Conservation (phyloP, 1,284 basidiomycete genomes). For the Pholiota adiposa region DNA sequence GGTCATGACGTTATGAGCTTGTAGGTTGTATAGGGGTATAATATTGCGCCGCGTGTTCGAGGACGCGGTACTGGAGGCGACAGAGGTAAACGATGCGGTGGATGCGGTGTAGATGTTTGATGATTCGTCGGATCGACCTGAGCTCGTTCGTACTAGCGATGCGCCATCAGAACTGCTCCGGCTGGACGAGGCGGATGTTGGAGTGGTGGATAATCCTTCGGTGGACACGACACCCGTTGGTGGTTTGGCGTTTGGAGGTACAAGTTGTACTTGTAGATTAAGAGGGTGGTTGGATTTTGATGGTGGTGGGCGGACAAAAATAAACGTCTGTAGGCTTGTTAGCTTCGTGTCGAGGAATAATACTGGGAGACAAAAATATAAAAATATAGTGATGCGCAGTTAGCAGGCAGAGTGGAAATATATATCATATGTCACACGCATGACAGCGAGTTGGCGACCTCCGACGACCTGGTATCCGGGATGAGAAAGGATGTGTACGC, state of each 20-base stretch:
- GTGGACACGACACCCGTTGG: constrained; percentile 37
- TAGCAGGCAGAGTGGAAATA: constrained; percentile 11
- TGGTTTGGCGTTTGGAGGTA: constrained; percentile 66
- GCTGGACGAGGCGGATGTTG: constrained; percentile 34
- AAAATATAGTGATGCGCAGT: constrained; percentile 7
- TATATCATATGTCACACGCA: background rate
- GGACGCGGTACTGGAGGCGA: constrained; percentile 52
- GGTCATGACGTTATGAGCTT: constrained; percentile 91
- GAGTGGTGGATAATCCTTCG: constrained; percentile 23
- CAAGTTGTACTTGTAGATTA: constrained; percentile 93
- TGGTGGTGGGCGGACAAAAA: constrained; percentile 85
- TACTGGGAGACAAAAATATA: constrained; percentile 9
- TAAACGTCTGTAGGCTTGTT: constrained; percentile 67
- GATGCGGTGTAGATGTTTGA: constrained; percentile 40
- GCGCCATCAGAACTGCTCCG: constrained; percentile 31
- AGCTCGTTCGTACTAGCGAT: constrained; percentile 41
- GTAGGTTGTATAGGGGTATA: constrained; percentile 92
- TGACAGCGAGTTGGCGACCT: background rate
- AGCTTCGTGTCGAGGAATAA: constrained; percentile 7
- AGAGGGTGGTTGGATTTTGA: constrained; percentile 85
- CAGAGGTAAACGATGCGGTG: constrained; percentile 60
- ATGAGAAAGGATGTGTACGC: background rate
- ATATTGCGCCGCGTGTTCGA: constrained; percentile 70
- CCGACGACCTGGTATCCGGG: background rate
- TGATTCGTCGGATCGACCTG: constrained; percentile 43